Evolutionary conservation across 164 flowering plant species (phyloP), one percentile per base, ranked within the genome.

Genomic region (Protea cynaroides): DNA sequence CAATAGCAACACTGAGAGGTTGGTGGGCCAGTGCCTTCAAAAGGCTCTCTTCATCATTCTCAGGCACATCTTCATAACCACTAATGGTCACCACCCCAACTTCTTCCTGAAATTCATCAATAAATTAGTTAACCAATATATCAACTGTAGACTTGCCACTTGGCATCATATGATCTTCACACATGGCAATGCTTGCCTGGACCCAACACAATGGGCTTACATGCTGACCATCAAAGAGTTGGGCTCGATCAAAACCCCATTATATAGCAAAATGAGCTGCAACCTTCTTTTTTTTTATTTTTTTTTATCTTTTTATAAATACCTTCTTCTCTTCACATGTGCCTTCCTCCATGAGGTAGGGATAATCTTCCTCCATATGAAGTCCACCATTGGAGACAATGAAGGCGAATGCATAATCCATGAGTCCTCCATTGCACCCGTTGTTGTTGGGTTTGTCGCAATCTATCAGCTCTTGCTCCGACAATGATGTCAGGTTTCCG

Each of bases 1-100:
- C 97, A 55, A 93, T 89, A 37, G 91, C 98, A 22, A 93, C 87
- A 55, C 97, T 90, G 22, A 93, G 50, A 58, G 99, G 99, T 65
- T 94, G 99, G 71, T 86, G 78, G 37, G 96, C 86, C 6, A 91
- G 80, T 25, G 99, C 97, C 72, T 91, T 94, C 71, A 89, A 53
- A 11, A 94, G 81, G 67, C 90, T 83, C 23, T 63, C 51, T 61
- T 86, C 92, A 38, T 80, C 77, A 47, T 84, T 82, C 51, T 58
- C 63, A 0, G 92, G 92, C 18, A 84, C 89, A 49, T 90, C 95
- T 59, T 78, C 71, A 62, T 84, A 78, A 1, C 89, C 86, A 56
- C 54, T 69, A 22, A 86, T 84, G 9, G 81, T 81, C 19, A 82
- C 81, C 3, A 74, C 68, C 25, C 72, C 72, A 43, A 65, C 47